A percentile compares a stretch with the other conserved stretches of the same genome.
These are phyloP conservation scores for Moricandia moricandioides DNA, from an alignment of 345 rosid genomes.

Conservation along the genomic window DNA sequence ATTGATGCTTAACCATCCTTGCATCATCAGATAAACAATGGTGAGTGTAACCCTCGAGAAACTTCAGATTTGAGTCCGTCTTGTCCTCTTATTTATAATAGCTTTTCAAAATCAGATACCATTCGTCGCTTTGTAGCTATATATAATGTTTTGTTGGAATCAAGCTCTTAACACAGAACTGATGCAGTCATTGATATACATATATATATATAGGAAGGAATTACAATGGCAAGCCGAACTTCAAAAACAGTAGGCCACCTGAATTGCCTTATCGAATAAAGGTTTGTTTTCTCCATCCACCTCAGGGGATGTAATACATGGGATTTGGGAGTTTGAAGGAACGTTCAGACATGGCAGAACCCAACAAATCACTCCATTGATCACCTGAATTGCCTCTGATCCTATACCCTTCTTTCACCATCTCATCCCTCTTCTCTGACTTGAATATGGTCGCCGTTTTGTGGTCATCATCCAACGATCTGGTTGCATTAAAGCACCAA, in stretches of 20 bases:
- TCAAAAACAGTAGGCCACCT: constrained; percentile 12
- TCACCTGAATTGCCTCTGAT: constrained; percentile 86
- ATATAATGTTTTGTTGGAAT: not conserved
- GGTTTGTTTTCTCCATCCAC: not conserved
- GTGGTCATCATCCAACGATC: constrained; percentile 51
- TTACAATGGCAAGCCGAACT: constrained; percentile 22
- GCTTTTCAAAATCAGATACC: no score
- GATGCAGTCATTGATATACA: not conserved
- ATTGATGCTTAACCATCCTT: not conserved
- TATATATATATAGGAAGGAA: not conserved
- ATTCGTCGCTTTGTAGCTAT: no score
- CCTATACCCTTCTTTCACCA: constrained; percentile 63
- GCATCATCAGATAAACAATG: not conserved
- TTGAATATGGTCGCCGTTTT: constrained; percentile 63
- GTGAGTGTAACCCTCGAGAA: no score
- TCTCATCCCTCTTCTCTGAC: constrained; percentile 75
- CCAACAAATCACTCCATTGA: constrained; percentile 90
- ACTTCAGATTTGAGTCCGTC: no score
- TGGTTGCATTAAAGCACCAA: constrained; percentile 28
- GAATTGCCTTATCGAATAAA: not conserved
- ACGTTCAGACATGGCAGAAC: constrained; percentile 50
- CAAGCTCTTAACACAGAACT: not conserved
- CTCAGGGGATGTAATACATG: constrained; percentile 67
- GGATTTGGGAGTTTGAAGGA: constrained; percentile 92
- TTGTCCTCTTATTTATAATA: no score